Percentiles rank a stretch among this genome's conserved stretches.
Evolutionary conservation across 2,329 filamentous ascomycete species (phyloP).

Genomic region (Penicillium sp.): DNA sequence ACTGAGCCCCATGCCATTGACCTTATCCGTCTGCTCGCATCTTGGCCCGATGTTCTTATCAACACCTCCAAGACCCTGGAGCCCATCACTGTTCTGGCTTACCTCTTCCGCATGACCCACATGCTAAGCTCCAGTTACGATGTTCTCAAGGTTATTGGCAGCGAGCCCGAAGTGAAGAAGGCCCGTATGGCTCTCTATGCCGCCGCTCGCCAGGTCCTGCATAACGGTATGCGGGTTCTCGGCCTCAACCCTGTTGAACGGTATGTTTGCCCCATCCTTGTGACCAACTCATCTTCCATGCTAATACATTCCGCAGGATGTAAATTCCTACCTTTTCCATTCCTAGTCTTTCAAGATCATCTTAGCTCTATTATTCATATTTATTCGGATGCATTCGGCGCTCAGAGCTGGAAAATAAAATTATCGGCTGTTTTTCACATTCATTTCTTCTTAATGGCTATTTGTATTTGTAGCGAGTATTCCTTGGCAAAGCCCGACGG

Average conservation of each 20-base stretch:
- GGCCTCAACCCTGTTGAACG: slow-evolving; percentile 66
- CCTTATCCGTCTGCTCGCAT: slow-evolving; percentile 60
- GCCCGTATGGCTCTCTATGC: slow-evolving; percentile 64
- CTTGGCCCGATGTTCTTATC: slow-evolving; percentile 65
- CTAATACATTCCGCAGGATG: slow-evolving; percentile 28
- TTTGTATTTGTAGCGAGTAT: background rate
- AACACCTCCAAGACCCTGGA: slow-evolving; percentile 67
- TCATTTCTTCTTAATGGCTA: background rate
- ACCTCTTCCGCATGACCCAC: slow-evolving; percentile 68
- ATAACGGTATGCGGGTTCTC: slow-evolving; percentile 66
- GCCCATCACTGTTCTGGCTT: slow-evolving; percentile 64
- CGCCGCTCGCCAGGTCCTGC: slow-evolving; percentile 61
- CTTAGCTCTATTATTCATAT: slow-evolving; percentile 14
- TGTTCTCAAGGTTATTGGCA: slow-evolving; percentile 61
- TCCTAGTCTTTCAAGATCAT: background rate
- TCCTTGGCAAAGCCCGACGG: background rate
- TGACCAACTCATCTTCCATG: background rate
- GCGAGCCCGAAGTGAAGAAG: slow-evolving; percentile 57
- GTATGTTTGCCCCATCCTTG: slow-evolving; percentile 26
- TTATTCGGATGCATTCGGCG: slow-evolving; percentile 22
- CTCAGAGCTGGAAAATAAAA: slow-evolving; percentile 19
- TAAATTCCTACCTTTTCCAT: slow-evolving; percentile 16
- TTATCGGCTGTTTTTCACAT: slow-evolving; percentile 7
- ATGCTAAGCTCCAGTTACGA: slow-evolving; percentile 63
- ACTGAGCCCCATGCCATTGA: slow-evolving; percentile 63